Evolutionary conservation across 2,329 filamentous ascomycete genomes (phyloP).

Genomic region (Trematosphaeria pertusa): DNA sequence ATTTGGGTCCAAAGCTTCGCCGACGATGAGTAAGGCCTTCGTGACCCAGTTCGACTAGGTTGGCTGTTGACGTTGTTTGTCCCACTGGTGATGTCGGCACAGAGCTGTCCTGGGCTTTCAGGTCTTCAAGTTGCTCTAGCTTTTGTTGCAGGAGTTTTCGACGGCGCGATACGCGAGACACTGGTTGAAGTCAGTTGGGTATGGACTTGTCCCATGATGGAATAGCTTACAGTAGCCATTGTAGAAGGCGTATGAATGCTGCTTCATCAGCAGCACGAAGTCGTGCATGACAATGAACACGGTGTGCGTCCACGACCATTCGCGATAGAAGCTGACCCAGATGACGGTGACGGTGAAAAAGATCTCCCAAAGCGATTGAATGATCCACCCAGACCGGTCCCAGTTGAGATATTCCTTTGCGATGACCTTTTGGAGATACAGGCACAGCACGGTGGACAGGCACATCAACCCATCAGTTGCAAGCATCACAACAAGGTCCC

Average conservation of each 20-base stretch:
- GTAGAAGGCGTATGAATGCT: conserved; percentile 80
- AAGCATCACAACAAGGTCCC: conserved; percentile 59
- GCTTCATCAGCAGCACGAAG: conserved; percentile 82
- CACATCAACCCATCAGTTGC: conserved; percentile 75
- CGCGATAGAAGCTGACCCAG: conserved; percentile 70
- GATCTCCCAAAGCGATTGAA: conserved; percentile 77
- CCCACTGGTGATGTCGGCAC: conserved; percentile 28
- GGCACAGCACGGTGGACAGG: conserved; percentile 68
- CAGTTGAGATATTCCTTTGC: conserved; percentile 68
- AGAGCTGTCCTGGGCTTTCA: conserved; percentile 55
- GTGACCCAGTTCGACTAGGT: conserved; percentile 16
- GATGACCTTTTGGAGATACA: conserved; percentile 69
- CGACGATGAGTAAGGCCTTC: conserved; percentile 29
- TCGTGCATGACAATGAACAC: conserved; percentile 79
- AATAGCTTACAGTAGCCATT: conserved; percentile 67
- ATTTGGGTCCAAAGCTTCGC: conserved; percentile 45
- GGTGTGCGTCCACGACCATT: conserved; percentile 85
- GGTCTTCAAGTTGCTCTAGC: conserved; percentile 64
- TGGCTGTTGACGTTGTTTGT: conserved; percentile 18
- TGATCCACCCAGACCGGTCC: conserved; percentile 73
- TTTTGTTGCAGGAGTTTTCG: conserved; percentile 53
- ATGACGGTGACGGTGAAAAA: conserved; percentile 68
- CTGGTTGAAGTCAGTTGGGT: conserved; percentile 20
- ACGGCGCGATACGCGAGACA: conserved; percentile 66
- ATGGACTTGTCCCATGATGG: not conserved